Base-by-base conservation (phyloP, 148 eudicot species). In the Fagopyrum esculentum region DNA sequence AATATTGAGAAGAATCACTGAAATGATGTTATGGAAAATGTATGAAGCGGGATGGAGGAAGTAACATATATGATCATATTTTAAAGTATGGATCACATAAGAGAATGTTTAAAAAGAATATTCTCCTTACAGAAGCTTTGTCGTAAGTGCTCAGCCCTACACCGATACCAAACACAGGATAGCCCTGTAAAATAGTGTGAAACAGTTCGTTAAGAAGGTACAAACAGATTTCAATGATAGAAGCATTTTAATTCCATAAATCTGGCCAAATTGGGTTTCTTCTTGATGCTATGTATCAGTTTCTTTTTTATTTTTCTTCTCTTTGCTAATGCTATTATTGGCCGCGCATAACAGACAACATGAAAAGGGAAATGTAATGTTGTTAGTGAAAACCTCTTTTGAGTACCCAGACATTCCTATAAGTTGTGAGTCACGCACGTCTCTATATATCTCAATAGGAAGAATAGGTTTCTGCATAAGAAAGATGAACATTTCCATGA, bases 121-220 rank as follows among this genome's bases (percentile, higher is more conserved):
- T 56, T 56, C 29, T 29, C 48, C 81, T 81, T 78, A 81, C 84
- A 78, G 81, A 81, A 50, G 84, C 84, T 72, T 81, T 75, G 78
- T 81, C 84, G 73, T 49, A 81, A 46, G 84, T 81, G 81, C 84
- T 81, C 16, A 52, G 78, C 52, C 81, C 84, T 5, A 75, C 84
- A 54, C 84, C 84, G 40, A 78, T 72, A 44, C 79, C 84, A 71
- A 81, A 71, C n/a, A 81, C 84, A 60, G 84, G 84, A 75, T 78
- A 78, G 57, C 84, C 84, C 84, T 81, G 78, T n/a, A 71, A 52
- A n/a, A 78, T 10, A 45, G 61, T 35, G 19, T 12, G 46, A 66
- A 13, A 45, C 12, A 6, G 47, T 66, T 43, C 35, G 71, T 66
- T 15, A 15, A 66, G 45, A 40, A 66, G 40, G 19, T 15, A 66